A percentile compares a stretch with the other conserved stretches of the same genome.
Evolutionary conservation across 139 green algal genomes (phyloP).

Genomic region (Diplosphaera chodatii): DNA sequence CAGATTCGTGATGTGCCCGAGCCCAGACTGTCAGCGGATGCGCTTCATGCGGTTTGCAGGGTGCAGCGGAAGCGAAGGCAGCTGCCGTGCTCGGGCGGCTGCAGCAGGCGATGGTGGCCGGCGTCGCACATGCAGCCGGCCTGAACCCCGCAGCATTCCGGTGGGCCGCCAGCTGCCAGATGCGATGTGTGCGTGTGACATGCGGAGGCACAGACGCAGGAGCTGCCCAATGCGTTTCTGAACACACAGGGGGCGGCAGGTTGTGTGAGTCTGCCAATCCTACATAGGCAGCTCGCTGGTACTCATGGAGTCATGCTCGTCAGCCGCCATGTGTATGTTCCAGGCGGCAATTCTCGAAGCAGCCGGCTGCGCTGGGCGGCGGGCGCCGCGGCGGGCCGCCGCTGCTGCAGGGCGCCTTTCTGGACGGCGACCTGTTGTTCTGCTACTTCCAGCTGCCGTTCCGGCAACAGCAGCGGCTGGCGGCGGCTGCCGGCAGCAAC

Average conservation of each 20-base stretch:
- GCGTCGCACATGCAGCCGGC: constrained; percentile 50
- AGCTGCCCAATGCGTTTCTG: neutral
- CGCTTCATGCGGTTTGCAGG: too few relatives aligned
- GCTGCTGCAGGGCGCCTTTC: constrained; percentile 17
- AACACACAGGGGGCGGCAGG: too few relatives aligned
- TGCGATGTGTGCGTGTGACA: neutral
- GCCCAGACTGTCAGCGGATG: too few relatives aligned
- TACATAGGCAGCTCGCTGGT: neutral
- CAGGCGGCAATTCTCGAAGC: constrained; percentile 29
- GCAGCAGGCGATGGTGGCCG: constrained; percentile 37
- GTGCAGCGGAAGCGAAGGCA: constrained; percentile 2
- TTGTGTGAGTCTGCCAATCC: too few relatives aligned
- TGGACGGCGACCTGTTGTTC: constrained; percentile 61
- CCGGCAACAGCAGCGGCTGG: constrained; percentile 18
- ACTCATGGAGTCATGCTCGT: too few relatives aligned
- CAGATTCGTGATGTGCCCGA: too few relatives aligned
- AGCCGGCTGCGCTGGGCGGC: constrained; percentile 22
- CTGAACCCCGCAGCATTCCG: constrained; percentile 71
- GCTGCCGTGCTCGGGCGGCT: constrained; percentile 26
- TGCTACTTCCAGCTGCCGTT: constrained; percentile 27
- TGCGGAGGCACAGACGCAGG: too few relatives aligned
- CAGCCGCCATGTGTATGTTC: neutral
- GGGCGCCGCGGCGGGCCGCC: constrained; percentile 4
- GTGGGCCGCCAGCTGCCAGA: constrained; percentile 1
- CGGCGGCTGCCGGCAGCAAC: constrained; percentile 8